Evolutionary conservation across 1,284 basidiomycete species (phyloP).

Genomic region (Moesziomyces sp.): DNA sequence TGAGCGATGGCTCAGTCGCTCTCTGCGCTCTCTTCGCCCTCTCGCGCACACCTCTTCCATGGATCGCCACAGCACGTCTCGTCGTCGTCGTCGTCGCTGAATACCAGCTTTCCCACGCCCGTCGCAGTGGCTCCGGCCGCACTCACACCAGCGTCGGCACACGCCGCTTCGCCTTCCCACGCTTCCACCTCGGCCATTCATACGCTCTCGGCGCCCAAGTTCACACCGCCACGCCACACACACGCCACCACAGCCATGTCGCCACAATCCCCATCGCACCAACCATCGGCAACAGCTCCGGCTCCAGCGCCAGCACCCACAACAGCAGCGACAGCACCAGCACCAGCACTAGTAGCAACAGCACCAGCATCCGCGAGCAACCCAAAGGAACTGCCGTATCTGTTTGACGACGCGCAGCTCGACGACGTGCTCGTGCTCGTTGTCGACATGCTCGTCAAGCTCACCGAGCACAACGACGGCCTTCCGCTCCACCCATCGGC

Average conservation of each 20-base stretch:
- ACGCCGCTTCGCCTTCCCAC: constrained; percentile 18
- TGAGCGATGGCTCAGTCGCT: constrained; percentile 22
- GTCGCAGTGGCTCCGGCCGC: constrained; percentile 13
- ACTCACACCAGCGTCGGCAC: constrained; percentile 20
- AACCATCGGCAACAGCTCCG: background rate
- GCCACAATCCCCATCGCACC: background rate
- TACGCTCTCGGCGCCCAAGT: constrained; percentile 2
- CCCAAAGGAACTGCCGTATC: constrained; percentile 50
- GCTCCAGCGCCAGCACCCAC: constrained; percentile 1
- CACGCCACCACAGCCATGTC: too few species aligned
- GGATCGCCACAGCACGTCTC: too few species aligned
- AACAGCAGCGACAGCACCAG: constrained; percentile 1
- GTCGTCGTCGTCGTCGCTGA: constrained; percentile 3
- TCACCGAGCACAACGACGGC: constrained; percentile 65
- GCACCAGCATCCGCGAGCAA: background rate
- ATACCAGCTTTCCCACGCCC: constrained; percentile 13
- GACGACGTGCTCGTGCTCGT: constrained; percentile 64
- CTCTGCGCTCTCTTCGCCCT: constrained; percentile 11
- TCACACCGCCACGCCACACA: too few species aligned
- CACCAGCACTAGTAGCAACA: background rate
- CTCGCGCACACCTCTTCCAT: background rate
- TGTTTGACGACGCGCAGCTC: constrained; percentile 62
- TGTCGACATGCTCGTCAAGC: constrained; percentile 63
- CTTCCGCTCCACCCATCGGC: constrained; percentile 65
- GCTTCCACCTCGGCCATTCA: constrained; percentile 8